Base-by-base conservation (phyloP, 208 protist genomes). In the Angomonas ambiguus region DNA sequence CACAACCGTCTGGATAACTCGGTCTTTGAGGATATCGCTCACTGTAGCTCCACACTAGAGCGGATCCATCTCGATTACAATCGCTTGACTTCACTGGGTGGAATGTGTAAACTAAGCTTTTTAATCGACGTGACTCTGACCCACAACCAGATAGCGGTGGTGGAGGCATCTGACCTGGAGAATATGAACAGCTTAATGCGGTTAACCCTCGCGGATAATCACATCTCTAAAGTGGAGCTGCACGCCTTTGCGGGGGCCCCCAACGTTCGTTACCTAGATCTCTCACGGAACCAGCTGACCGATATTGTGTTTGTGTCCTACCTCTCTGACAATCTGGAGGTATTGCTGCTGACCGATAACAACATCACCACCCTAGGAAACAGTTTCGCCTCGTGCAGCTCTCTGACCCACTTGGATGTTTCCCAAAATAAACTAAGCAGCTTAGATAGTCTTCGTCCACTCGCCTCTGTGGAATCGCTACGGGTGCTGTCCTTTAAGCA, bases 51-150 rank as follows among this genome's bases (percentile, higher is more conserved):
- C 4, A 85, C 75, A 5, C 62, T 94, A 49, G 85, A 94, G 69
- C 59, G 66, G 10, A 71, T 94, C 0, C 66, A 82, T 69, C 66
- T 95, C 16, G 76, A 83, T 49, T 42, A 69, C 53, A 95, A 95
- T 67, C 30, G 51, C 18, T 65, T 95, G 56, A 77, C 76, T 0
- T 79, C 55, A 25, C 69, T 95, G 5, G 38, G 56, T 22, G 86
- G 87, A 1, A 70, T 95, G 24, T 60, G 71, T 22, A 28, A 72
- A 31, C 70, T 92, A 0, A 76, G 76, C 1, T 92, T 81, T 75
- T 42, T 95, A 22, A 74, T 85, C 8, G 79, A 91, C 51, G 71
- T 95, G 25, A 30, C 59, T 20, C 71, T 79, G 49, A 32, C 20
- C 33, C 20, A 79, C 38, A 95, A 95, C 65, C n/a, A 58, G 0